Percentiles rank a stretch among this genome's conserved stretches.
These are phyloP conservation scores for Dacryopinax primogenitus DNA, from an alignment of 768 basidiomycete genomes.

Conservation along the genomic window DNA sequence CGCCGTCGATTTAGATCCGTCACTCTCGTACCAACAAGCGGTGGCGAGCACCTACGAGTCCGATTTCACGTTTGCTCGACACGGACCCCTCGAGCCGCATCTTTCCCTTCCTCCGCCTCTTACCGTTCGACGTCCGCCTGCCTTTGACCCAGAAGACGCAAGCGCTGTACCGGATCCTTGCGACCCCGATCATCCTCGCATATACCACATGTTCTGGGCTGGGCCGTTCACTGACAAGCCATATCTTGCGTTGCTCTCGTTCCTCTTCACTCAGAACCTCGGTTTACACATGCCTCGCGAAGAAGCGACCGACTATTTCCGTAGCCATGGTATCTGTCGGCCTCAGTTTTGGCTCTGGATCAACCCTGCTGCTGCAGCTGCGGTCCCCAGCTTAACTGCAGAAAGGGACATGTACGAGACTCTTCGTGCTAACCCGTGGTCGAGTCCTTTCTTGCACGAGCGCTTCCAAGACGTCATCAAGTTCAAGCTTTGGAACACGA, in stretches of 20 bases:
- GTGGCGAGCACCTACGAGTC: neutral
- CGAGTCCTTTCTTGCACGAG: constrained; percentile 84
- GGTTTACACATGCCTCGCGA: constrained; percentile 55
- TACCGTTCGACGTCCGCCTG: neutral
- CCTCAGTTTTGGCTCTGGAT: constrained; percentile 98
- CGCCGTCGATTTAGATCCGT: neutral
- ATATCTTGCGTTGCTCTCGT: constrained; percentile 86
- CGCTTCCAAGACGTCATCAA: constrained; percentile 84
- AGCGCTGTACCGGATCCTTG: constrained; percentile 47
- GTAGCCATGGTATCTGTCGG: constrained; percentile 46
- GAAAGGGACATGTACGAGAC: constrained; percentile 68
- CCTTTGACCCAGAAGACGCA: neutral
- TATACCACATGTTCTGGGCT: constrained; percentile 99
- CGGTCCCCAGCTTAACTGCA: constrained; percentile 74
- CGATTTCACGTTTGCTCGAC: constrained; percentile 4
- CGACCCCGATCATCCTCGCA: constrained; percentile 68
- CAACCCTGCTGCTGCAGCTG: constrained; percentile 90
- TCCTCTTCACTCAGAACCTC: constrained; percentile 90
- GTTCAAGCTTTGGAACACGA: constrained; percentile 98
- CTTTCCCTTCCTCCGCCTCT: constrained; percentile 17
- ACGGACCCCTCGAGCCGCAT: constrained; percentile 13
- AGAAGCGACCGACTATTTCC: constrained; percentile 32
- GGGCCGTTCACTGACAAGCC: constrained; percentile 98
- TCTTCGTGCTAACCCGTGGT: constrained; percentile 76
- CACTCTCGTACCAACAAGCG: constrained; percentile 3